Percentiles rank a stretch among this genome's conserved stretches.
Conservation (phyloP, 352 stramenopile genomes). For the Globisporangium radiosum region DNA sequence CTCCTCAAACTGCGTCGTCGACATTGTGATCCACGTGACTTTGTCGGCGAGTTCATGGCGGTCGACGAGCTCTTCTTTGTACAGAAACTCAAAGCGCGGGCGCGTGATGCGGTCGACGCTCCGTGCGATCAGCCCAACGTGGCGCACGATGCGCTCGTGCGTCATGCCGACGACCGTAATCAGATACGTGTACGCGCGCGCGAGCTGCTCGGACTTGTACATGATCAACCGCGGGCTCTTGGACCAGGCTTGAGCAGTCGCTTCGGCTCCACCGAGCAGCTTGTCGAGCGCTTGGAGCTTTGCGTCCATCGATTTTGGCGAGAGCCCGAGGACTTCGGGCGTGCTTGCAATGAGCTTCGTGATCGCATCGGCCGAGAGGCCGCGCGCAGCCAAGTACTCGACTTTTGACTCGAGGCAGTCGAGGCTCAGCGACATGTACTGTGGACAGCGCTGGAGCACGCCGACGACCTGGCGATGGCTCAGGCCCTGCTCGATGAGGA, state of each 20-base stretch:
- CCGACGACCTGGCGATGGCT: constrained; percentile 27
- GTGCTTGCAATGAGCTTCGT: constrained; percentile 25
- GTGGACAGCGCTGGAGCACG: constrained; percentile 32
- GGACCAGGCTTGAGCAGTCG: constrained; percentile 16
- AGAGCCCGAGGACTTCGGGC: constrained; percentile 36
- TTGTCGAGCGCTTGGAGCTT: constrained; percentile 35
- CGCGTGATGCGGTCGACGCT: constrained; percentile 29
- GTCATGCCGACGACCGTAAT: constrained; percentile 24
- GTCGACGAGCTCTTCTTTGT: constrained; percentile 1
- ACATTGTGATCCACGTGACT: constrained; percentile 28
- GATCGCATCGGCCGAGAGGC: constrained; percentile 24
- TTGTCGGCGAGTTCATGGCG: constrained; percentile 8
- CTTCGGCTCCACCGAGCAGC: constrained; percentile 26
- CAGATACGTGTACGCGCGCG: constrained; percentile 32
- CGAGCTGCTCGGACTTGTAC: constrained; percentile 35
- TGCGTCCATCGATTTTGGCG: constrained; percentile 24
- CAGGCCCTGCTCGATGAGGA: constrained; percentile 28
- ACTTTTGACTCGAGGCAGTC: constrained; percentile 30
- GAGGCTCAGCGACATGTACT: constrained; percentile 30
- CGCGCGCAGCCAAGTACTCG: constrained; percentile 20
- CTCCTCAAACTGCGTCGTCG: constrained; percentile 23
- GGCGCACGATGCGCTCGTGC: constrained; percentile 21
- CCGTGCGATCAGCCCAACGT: constrained; percentile 32
- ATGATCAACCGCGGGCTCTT: constrained; percentile 39
- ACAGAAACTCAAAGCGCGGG: constrained; percentile 42